Evolutionary conservation across 2,329 filamentous ascomycete species (phyloP), one percentile per base, ranked within the genome.

Genomic region (Periconia macrospinosa): DNA sequence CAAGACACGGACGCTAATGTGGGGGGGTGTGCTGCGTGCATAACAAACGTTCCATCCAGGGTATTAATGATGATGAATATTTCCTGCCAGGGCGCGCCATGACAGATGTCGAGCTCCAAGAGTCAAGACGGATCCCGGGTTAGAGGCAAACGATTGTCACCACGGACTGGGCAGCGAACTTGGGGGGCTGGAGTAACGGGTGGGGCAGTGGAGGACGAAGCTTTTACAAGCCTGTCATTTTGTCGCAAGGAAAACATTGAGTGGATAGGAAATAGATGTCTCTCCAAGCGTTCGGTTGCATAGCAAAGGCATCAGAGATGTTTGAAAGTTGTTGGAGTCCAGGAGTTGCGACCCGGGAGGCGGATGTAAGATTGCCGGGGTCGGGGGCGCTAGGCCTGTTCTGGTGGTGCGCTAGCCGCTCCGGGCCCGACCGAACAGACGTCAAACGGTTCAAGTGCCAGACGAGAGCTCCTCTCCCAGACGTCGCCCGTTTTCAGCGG

Each of bases 401-500:
- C 8, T 27, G 23, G 23, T 3, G 5, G 8, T 27, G 55, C 55
- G 30, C 50, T 59, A 44, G 6, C 20, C 55, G 54, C 6, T 2
- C 1, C 23, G 61, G 62, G 59, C 40, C 64, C 66, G 63, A 37
- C 57, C 54, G 42, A 46, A 55, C 60, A 47, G 41, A 53, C 53
- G 47, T 64, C 59, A 60, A 60, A 63, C 66, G 59, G 50, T 61
- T 33, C 47, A 52, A 61, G 58, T 62, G 55, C 60, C 63, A 69
- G 61, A 64, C 44, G 41, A 52, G 49, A 52, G 45, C 55, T 60
- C 60, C 60, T 57, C 64, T 54, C 59, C 72, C 70, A 67, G 51
- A 74, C 72, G 62, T 56, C 30, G 65, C 61, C 62, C 52, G 70
- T 73, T 71, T 74, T 69, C 64, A 63, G 55, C 62, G 56, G 56